These are phyloP conservation scores for Hygrophorus pudorinus DNA, from an alignment of 768 basidiomycete genomes.

Conservation along the genomic window DNA sequence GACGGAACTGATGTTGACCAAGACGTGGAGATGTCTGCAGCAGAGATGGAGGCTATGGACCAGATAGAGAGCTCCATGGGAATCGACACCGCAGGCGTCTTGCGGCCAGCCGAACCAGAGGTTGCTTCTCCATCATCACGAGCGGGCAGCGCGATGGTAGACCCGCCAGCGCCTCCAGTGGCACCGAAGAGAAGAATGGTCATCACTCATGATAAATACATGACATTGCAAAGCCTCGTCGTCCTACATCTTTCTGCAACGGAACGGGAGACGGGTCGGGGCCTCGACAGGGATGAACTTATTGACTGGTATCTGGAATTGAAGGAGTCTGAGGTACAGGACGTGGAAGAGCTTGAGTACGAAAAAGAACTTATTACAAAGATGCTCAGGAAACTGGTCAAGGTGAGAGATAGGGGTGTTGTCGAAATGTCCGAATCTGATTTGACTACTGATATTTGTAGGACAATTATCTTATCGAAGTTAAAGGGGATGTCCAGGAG, in stretches of 20 bases:
- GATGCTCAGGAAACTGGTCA: slow-evolving; percentile 81
- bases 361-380: slow-evolving; percentile 88
- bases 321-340: slow-evolving; percentile 74
- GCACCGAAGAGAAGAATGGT: slow-evolving; percentile 66
- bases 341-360: slow-evolving; percentile 81
- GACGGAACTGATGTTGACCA: slow-evolving; percentile 34
- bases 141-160: slow-evolving; percentile 27
- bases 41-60: slow-evolving; percentile 44
- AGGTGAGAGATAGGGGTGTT: slow-evolving; percentile 42
- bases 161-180: slow-evolving; percentile 24
- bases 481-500: slow-evolving; percentile 76
- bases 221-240: slow-evolving; percentile 80
- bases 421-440: not conserved
- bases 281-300: slow-evolving; percentile 83
- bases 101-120: slow-evolving; percentile 15
- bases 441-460: slow-evolving; percentile 19
- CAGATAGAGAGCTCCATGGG: slow-evolving; percentile 40
- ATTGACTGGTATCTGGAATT: slow-evolving; percentile 96
- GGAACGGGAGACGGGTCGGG: slow-evolving; percentile 66
- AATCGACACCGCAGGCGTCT: slow-evolving; percentile 20
- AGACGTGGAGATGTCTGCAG: slow-evolving; percentile 55
- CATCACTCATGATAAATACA: slow-evolving; percentile 95
- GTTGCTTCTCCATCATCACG: slow-evolving; percentile 26
- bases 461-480: slow-evolving; percentile 81
- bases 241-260: slow-evolving; percentile 71